Conservation (phyloP, 805 yeast species). For the Wickerhamiella musiphila region DNA sequence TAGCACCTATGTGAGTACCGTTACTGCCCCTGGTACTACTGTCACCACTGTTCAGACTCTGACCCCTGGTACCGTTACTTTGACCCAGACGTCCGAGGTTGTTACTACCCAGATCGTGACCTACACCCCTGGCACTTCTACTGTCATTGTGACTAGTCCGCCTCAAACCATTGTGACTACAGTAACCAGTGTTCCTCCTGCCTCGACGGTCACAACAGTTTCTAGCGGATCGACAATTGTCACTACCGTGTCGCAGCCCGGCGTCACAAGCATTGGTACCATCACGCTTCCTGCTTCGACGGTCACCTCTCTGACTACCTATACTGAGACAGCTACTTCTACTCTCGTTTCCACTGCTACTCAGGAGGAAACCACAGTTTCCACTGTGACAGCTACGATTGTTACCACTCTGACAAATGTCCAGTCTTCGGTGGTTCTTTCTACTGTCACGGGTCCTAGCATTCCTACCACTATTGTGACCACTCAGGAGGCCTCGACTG, state of each 20-base stretch:
- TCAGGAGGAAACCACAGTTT: neutral
- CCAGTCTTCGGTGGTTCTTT: neutral
- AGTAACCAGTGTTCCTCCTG: neutral
- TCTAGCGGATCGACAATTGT: neutral
- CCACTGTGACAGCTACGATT: neutral
- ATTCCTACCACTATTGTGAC: neutral
- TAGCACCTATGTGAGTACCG: constrained; percentile 1
- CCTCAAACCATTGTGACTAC: neutral
- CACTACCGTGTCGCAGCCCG: constrained; percentile 1
- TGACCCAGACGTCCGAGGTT: neutral
- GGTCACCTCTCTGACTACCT: neutral
- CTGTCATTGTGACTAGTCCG: neutral
- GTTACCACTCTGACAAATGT: neutral
- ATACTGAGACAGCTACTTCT: neutral
- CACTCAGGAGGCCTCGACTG: constrained; percentile 1
- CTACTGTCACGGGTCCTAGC: neutral
- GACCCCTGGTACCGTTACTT: constrained; percentile 1
- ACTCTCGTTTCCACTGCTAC: neutral
- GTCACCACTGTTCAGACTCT: neutral
- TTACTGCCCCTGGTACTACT: constrained; percentile 4
- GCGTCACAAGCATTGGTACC: neutral
- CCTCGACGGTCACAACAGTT: neutral
- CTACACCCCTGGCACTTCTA: constrained; percentile 2
- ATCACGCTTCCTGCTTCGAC: neutral
- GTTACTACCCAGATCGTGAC: neutral